phyloP scores from a whole-genome alignment of 495 filamentous ascomycete genomes.

The Penicillium waksmanii region DNA sequence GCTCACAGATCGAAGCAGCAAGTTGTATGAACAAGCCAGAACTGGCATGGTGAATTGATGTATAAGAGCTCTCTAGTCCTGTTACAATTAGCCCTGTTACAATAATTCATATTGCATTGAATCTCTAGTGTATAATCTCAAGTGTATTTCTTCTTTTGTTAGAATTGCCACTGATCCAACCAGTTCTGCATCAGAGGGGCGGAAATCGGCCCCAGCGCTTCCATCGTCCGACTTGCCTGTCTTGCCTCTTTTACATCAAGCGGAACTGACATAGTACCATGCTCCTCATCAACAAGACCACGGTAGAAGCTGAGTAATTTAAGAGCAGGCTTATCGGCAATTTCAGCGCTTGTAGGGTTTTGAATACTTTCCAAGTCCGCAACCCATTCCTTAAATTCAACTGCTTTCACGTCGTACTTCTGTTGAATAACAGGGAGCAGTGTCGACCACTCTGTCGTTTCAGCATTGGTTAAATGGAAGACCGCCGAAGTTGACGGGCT shows the following conservation, averaged over 20 bases:
- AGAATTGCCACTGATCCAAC: conserved; percentile 29
- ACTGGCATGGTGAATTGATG: conserved; percentile 26
- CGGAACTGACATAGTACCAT: conserved; percentile 18
- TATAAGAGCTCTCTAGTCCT: too few species aligned
- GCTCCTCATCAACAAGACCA: conserved; percentile 17
- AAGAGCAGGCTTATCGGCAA: conserved; percentile 28
- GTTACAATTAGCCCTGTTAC: too few species aligned
- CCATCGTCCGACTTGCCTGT: conserved; percentile 32
- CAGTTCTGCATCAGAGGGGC: conserved; percentile 27
- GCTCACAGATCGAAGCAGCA: conserved; percentile 30
- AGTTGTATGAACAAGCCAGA: conserved; percentile 27
- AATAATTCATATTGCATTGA: too few species aligned
- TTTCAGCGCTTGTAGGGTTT: conserved; percentile 18
- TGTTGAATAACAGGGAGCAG: conserved; percentile 27
- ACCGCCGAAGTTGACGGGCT: conserved; percentile 11
- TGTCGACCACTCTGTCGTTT: conserved; percentile 23
- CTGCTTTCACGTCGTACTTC: conserved; percentile 17
- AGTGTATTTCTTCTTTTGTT: too few species aligned
- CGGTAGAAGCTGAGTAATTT: conserved; percentile 36
- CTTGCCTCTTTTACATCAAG: conserved; percentile 23
- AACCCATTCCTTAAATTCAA: conserved; percentile 27
- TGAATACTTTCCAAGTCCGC: conserved; percentile 28
- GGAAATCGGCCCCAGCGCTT: conserved; percentile 20
- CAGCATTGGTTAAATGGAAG: conserved; percentile 37
- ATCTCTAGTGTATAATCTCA: too few species aligned